Evolutionary conservation across 1,284 basidiomycete genomes (phyloP).

Genomic region (Phellopilus nigrolimitatus): DNA sequence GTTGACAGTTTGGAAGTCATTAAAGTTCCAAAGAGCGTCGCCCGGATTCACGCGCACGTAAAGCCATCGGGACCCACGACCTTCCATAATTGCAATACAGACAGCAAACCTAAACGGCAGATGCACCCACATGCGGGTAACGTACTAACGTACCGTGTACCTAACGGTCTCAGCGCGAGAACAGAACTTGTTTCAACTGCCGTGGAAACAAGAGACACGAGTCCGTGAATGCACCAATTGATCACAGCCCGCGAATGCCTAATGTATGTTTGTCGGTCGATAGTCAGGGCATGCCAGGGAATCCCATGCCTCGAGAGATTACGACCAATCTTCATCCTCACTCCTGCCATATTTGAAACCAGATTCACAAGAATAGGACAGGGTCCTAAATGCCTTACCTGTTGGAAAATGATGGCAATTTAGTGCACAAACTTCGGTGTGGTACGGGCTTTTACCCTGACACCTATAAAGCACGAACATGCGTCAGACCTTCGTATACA

Average conservation of each 20-base stretch:
- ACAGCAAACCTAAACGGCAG: conserved; percentile 15
- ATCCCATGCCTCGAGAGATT: conserved; percentile 8
- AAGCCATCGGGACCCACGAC: conserved; percentile 8
- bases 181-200: not conserved
- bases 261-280: conserved; percentile 6
- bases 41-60: conserved; percentile 17
- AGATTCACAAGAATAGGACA: conserved; percentile 13
- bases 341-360: conserved; percentile 1
- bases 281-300: conserved; percentile 14
- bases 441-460: conserved; percentile 16
- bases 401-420: conserved; percentile 12
- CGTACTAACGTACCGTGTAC: conserved; percentile 17
- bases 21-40: conserved; percentile 6
- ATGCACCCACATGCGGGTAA: conserved; percentile 13
- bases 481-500: not conserved
- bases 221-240: conserved; percentile 2
- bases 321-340: conserved; percentile 9
- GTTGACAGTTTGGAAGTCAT: conserved; percentile 9
- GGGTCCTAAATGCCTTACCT: conserved; percentile 19
- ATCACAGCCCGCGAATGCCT: conserved; percentile 9
- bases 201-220: conserved; percentile 15
- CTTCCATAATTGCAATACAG: not conserved
- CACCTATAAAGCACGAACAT: conserved; percentile 12
- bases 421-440: conserved; percentile 13
- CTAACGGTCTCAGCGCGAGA: conserved; percentile 17